Evolutionary conservation across 768 basidiomycete genomes (phyloP), one percentile per base, ranked within the genome.

Genomic region (Porpolomopsis calyptriformis): DNA sequence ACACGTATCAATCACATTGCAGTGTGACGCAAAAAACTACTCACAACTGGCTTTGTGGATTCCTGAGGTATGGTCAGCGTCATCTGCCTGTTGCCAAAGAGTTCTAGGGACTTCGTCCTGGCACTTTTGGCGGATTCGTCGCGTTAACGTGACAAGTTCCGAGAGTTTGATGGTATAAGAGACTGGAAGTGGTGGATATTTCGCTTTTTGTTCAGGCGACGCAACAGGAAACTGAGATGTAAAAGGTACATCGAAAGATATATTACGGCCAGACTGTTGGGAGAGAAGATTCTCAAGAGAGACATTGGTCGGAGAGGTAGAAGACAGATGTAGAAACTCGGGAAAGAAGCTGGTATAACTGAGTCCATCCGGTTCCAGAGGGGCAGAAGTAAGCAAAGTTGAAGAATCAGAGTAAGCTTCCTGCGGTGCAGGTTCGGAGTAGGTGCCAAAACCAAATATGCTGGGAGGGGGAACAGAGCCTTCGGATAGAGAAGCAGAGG

Each of bases 301-400:
- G 29, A 16, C 18, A 25, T 14, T 10, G 18, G 38, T 25, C 14
- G 22, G 22, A 11, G 41, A 35, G 8, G 50, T 19, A 20, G 31
- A 31, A 27, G 27, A 46, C 16, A 40, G 11, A 26, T 40, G 38
- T n/a, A 44, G 27, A 33, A 50, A 25, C 14, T 45, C 45, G 7
- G 42, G 45, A 12, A 39, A 40, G 36, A 31, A 16, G 24, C 27
- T 31, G 2, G 46, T 10, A 4, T 20, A 24, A 11, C 26, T 33
- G 8, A 47, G 29, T 31, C 14, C 29, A 7, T 31, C 29, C 7
- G 14, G n/a, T n/a, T n/a, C 27, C 2, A 24, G 24, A 29, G 46
- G 38, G 11, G 45, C 39, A 7, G 43, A 25, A 16, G 40, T 23
- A 20, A 49, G 36, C 4, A 39, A 14, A 5, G 46, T 33, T 31